Evolutionary conservation across 768 basidiomycete species (phyloP), one percentile per base, ranked within the genome.

Genomic region (Hypsizygus marmoreus): DNA sequence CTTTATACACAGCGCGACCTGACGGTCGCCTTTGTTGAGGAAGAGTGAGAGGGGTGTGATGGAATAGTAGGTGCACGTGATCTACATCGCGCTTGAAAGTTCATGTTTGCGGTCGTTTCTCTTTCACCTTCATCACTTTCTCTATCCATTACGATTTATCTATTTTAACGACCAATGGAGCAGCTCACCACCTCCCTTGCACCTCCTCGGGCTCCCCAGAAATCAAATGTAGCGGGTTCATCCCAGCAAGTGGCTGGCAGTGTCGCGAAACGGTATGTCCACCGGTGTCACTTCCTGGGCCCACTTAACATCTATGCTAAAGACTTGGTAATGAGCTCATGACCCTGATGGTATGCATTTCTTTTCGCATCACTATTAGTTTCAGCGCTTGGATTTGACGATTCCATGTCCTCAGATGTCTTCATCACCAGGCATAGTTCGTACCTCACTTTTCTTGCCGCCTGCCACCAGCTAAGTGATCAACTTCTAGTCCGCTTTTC

Each of bases 321-420:
- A 88, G 91, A 40, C 75, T 93, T 51, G 81, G 82, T 55, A 91
- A 77, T 57, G 91, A 93, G 70, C 78, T 93, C 19, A 92, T 93
- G 91, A 83, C 84, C 16, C 73, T 93, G 45, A 90, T 93, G 91
- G 91, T 90, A 48, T 52, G 84, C 50, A 20, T 26, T 30, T 22
- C 14, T 22, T 28, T 29, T 40, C 37, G 17, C 33, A n/a, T n/a
- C n/a, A n/a, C n/a, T n/a, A n/a, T n/a, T n/a, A n/a, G n/a, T n/a
- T n/a, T n/a, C n/a, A n/a, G n/a, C n/a, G n/a, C 14, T 25, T 12
- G 16, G 23, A 24, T 39, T 43, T 42, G 16, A 40, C 23, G 23
- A 42, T 30, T 33, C 39, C 58, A 26, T 41, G 22, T 29, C 11
- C 54, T 23, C 48, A 92, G 90, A 91, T 91, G 89, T 86, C 89